Conservation (phyloP, 495 filamentous ascomycete genomes). For the Aspergillus conjunctus region DNA sequence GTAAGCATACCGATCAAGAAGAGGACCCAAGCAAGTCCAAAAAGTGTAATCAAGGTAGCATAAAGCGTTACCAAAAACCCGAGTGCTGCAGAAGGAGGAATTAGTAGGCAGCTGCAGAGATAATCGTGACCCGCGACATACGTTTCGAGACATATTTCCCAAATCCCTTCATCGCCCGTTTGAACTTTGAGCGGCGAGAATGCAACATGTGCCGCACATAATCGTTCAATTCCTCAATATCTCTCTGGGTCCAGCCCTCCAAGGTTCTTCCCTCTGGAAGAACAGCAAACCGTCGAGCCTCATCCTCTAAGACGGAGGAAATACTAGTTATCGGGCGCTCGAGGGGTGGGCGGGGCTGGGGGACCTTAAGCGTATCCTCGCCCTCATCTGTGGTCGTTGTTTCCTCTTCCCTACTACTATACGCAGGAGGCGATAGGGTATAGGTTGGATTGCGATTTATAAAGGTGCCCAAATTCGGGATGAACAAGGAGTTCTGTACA, state of each 20-base stretch:
- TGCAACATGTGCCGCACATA: constrained; percentile 82
- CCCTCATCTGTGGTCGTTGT: constrained; percentile 36
- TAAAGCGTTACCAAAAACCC: constrained; percentile 78
- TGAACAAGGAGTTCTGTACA: constrained; percentile 76
- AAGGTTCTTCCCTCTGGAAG: constrained; percentile 61
- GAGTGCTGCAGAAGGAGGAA: constrained; percentile 45
- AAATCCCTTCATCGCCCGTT: constrained; percentile 73
- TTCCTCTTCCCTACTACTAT: constrained; percentile 28
- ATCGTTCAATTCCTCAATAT: constrained; percentile 74
- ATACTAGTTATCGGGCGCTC: constrained; percentile 38
- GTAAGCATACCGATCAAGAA: constrained; percentile 67
- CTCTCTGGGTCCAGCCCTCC: constrained; percentile 67
- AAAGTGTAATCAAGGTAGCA: constrained; percentile 77
- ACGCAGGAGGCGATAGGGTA: constrained; percentile 56
- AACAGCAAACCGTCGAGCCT: constrained; percentile 42
- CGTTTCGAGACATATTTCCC: constrained; percentile 70
- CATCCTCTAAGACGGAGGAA: constrained; percentile 34
- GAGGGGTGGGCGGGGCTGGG: constrained; percentile 30
- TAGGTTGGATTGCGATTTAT: constrained; percentile 75
- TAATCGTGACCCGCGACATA: constrained; percentile 33
- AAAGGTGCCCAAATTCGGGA: constrained; percentile 66
- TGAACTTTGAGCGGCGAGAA: constrained; percentile 73
- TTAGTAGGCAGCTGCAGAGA: constrained; percentile 14
- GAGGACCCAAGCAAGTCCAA: constrained; percentile 80
- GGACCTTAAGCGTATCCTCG: constrained; percentile 29